These are phyloP conservation scores for Gryganskiella cystojenkinii DNA, from an alignment of 192 early-diverging fungal species.

Conservation along the genomic window DNA sequence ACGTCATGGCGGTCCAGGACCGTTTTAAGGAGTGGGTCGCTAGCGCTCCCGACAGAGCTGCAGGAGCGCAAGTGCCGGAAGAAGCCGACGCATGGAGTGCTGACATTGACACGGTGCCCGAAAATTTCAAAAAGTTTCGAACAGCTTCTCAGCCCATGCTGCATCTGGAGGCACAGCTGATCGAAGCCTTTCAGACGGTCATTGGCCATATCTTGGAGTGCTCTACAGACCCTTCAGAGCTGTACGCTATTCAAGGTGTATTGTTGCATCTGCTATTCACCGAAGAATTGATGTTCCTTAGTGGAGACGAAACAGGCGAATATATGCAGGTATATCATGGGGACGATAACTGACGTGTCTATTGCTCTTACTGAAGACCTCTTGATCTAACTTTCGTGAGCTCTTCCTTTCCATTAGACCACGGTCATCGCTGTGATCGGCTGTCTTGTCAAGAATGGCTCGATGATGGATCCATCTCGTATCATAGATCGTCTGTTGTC, in stretches of 20 bases:
- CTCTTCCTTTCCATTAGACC: neutral
- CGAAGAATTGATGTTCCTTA: neutral
- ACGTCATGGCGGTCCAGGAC: constrained; percentile 29
- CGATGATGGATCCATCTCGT: constrained; percentile 9
- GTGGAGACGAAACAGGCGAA: too few relatives aligned
- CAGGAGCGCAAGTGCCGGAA: constrained; percentile 4
- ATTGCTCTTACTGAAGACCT: too few relatives aligned
- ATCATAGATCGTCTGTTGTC: constrained; percentile 11
- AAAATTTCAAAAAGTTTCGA: too few relatives aligned
- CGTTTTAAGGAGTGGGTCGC: constrained; percentile 25
- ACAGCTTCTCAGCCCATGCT: neutral
- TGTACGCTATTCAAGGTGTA: too few relatives aligned
- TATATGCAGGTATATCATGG: too few relatives aligned
- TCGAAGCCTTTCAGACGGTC: neutral
- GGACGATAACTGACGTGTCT: too few relatives aligned
- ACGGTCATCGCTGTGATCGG: neutral
- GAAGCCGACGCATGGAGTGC: neutral
- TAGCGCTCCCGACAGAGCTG: neutral
- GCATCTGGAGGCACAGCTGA: neutral
- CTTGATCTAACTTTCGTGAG: neutral
- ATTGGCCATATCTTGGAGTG: neutral
- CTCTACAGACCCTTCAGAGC: neutral
- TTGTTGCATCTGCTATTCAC: too few relatives aligned
- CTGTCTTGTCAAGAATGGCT: constrained; percentile 8
- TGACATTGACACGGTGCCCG: neutral